Evolutionary conservation across 2,329 filamentous ascomycete species (phyloP).

Genomic region (Didymella arachidicola): DNA sequence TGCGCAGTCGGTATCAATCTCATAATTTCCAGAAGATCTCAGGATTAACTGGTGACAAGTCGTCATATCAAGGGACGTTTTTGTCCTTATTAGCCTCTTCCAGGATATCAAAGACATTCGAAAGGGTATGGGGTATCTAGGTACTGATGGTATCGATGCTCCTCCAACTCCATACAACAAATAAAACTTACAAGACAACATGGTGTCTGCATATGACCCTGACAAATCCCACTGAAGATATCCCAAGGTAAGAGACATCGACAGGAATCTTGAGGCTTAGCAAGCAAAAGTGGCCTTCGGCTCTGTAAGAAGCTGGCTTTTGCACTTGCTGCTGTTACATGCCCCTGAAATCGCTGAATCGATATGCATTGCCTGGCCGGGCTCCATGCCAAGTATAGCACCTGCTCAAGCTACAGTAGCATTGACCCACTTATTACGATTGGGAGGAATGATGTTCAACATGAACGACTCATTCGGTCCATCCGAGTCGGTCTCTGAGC

Average conservation of each 20-base stretch:
- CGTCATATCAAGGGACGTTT: background rate
- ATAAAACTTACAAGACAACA: background rate
- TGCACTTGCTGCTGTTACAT: background rate
- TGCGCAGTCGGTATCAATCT: background rate
- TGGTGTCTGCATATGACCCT: background rate
- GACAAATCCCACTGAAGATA: background rate
- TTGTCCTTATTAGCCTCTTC: background rate
- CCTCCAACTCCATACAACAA: slow-evolving; percentile 6
- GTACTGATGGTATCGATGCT: slow-evolving; percentile 3
- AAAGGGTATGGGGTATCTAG: slow-evolving; percentile 6
- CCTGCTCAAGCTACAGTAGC: slow-evolving; percentile 27
- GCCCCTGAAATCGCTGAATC: too few species aligned
- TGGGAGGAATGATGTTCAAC: slow-evolving; percentile 31
- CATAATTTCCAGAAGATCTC: background rate
- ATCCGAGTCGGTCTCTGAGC: slow-evolving; percentile 37
- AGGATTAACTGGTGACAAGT: background rate
- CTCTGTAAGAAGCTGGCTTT: background rate
- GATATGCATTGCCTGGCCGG: too few species aligned
- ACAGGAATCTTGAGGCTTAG: background rate
- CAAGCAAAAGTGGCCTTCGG: background rate
- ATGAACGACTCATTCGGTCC: slow-evolving; percentile 37
- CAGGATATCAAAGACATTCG: background rate
- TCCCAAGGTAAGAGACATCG: too few species aligned
- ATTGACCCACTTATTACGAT: slow-evolving; percentile 31
- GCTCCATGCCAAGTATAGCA: too few species aligned